Conservation (phyloP, 768 basidiomycete genomes). For the Lentinula edodes region DNA sequence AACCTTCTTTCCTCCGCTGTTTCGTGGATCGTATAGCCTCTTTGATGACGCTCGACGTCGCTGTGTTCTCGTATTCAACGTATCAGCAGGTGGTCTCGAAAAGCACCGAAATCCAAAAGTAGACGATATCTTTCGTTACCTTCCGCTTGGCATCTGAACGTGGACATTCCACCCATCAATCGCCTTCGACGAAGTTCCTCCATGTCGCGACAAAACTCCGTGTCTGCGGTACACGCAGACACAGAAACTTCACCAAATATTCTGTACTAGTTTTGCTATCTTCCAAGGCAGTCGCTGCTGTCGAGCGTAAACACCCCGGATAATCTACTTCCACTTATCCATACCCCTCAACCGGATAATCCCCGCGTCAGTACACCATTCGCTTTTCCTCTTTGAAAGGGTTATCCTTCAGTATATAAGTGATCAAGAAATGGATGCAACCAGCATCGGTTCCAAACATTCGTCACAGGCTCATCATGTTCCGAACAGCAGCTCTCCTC, state of each 20-base stretch:
- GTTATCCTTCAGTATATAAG: neutral
- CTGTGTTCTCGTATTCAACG: neutral
- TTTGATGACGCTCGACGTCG: neutral
- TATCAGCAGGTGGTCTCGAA: neutral
- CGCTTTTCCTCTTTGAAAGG: neutral
- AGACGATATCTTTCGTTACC: neutral
- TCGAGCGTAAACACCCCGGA: neutral
- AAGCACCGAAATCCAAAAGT: neutral
- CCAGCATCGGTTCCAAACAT: neutral
- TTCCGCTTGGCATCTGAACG: neutral
- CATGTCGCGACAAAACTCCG: neutral
- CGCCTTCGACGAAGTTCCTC: neutral
- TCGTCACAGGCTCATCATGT: constrained; percentile 13
- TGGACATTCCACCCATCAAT: neutral
- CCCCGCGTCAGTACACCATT: neutral
- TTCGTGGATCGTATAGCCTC: neutral
- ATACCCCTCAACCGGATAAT: neutral
- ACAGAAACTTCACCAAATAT: neutral
- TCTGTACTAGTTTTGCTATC: neutral
- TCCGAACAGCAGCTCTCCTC: constrained; percentile 19
- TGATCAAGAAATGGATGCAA: neutral
- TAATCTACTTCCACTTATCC: neutral
- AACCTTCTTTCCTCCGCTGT: no score
- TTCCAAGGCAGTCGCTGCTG: no score
- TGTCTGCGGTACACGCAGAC: neutral